phyloP scores from a whole-genome alignment of 1,284 basidiomycete species.

The Heterobasidion irregulare region DNA sequence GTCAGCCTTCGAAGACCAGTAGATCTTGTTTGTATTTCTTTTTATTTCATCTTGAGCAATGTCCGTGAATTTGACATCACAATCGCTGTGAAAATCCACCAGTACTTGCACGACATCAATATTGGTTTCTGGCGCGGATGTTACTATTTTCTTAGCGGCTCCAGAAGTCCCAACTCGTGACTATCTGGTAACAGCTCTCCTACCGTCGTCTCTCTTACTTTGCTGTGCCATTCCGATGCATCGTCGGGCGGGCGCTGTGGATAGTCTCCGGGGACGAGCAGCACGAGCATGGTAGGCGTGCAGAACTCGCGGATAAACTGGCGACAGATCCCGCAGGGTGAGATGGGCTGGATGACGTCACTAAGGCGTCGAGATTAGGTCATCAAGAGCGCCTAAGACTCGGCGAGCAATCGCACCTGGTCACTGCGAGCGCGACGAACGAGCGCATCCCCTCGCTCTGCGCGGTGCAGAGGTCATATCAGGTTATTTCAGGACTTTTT shows the following conservation, averaged over 20 bases:
- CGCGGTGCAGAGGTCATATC: neutral
- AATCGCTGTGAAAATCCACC: too few species aligned
- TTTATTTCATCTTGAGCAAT: neutral
- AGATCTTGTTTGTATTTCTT: neutral
- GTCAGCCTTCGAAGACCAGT: neutral
- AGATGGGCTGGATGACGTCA: conserved; percentile 56
- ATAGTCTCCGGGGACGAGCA: conserved; percentile 66
- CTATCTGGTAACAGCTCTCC: conserved; percentile 77
- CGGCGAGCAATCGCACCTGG: conserved; percentile 37
- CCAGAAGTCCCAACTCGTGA: conserved; percentile 80
- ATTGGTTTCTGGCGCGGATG: neutral
- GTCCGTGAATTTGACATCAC: too few species aligned
- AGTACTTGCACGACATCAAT: neutral
- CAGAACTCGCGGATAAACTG: conserved; percentile 92
- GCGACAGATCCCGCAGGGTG: conserved; percentile 88
- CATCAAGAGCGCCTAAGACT: neutral
- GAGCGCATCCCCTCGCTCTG: conserved; percentile 69
- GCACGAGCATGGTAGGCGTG: conserved; percentile 63
- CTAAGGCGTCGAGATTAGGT: conserved; percentile 20
- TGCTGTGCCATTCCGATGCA: conserved; percentile 30
- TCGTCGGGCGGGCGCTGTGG: conserved; percentile 17
- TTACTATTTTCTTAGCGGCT: conserved; percentile 30
- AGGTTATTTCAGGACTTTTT: neutral
- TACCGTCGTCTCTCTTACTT: conserved; percentile 57
- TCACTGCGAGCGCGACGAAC: conserved; percentile 70